These are phyloP conservation scores for Globisporangium solare DNA, from an alignment of 352 stramenopile species.

Conservation along the genomic window DNA sequence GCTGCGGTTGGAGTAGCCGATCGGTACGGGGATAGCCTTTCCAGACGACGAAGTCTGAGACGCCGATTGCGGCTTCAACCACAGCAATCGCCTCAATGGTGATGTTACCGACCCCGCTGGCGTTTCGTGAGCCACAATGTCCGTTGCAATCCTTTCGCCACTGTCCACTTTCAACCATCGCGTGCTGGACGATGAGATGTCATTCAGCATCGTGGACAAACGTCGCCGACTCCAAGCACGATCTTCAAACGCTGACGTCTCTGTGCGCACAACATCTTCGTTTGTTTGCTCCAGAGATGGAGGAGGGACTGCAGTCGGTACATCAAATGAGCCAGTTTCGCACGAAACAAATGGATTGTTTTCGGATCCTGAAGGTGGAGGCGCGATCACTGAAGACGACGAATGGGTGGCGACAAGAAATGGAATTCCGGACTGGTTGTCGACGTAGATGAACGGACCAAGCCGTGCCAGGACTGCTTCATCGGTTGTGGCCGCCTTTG, in stretches of 20 bases:
- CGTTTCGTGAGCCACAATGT: constrained; percentile 79
- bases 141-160: constrained; percentile 61
- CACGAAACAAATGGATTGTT: constrained; percentile 5
- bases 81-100: constrained; percentile 64
- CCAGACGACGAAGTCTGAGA: constrained; percentile 25
- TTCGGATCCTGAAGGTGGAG: constrained; percentile 12
- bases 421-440: constrained; percentile 82
- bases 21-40: constrained; percentile 82
- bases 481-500: constrained; percentile 37
- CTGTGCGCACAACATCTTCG: constrained; percentile 41
- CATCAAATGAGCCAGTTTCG: constrained; percentile 40
- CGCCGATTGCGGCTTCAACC: constrained; percentile 68
- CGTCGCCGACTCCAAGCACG: constrained; percentile 57
- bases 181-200: constrained; percentile 67
- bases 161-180: constrained; percentile 64
- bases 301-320: constrained; percentile 47
- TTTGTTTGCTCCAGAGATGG: constrained; percentile 23
- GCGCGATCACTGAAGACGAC: constrained; percentile 17
- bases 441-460: constrained; percentile 81
- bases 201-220: constrained; percentile 69
- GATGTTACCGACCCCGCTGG: constrained; percentile 79
- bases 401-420: constrained; percentile 73
- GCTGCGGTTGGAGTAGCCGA: constrained; percentile 82
- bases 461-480: constrained; percentile 45
- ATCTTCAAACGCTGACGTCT: constrained; percentile 40